Evolutionary conservation across 495 filamentous ascomycete species (phyloP).

Genomic region (Penicillium cataractarum): DNA sequence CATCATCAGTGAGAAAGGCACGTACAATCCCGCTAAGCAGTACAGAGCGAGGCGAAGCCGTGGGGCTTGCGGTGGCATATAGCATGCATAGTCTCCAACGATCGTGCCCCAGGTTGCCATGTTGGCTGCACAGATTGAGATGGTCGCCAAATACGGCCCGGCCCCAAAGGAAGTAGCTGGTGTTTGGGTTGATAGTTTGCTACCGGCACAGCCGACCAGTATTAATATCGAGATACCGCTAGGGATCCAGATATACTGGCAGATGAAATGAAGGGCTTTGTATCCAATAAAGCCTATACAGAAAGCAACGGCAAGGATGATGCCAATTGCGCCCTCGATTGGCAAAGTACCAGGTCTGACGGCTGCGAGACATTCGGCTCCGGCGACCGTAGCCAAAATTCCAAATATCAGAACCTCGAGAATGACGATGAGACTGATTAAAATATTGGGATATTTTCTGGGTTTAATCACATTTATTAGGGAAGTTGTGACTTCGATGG

Average conservation of each 20-base stretch:
- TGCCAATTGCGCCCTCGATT: neutral
- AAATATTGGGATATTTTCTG: neutral
- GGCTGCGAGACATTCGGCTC: neutral
- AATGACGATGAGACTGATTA: neutral
- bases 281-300: conserved; percentile 3
- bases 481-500: neutral
- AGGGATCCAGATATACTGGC: conserved; percentile 2
- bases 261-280: conserved; percentile 4
- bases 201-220: neutral
- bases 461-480: neutral
- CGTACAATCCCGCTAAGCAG: neutral
- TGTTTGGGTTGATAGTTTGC: neutral
- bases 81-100: neutral
- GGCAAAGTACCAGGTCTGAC: neutral
- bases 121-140: conserved; percentile 4
- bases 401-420: neutral
- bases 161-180: neutral
- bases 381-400: neutral
- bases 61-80: neutral
- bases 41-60: neutral
- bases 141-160: neutral
- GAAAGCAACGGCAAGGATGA: conserved; percentile 6
- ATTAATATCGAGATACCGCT: neutral
- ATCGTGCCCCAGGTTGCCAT: conserved; percentile 1
- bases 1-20: neutral